Conservation (phyloP, 192 early-diverging fungal species). For the Funneliformis geosporum region DNA sequence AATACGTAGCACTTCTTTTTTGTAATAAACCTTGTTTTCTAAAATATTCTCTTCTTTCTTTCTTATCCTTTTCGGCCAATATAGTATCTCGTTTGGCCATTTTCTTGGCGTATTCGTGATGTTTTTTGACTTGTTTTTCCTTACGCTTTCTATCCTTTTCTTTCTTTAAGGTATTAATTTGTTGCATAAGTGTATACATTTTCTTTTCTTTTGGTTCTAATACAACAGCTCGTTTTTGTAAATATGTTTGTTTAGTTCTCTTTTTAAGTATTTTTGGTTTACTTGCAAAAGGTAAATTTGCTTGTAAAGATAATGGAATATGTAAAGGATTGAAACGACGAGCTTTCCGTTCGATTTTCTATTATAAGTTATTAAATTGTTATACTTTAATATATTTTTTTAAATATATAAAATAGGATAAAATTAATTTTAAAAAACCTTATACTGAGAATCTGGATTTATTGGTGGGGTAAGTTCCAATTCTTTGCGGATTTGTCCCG, state of each 20-base stretch:
- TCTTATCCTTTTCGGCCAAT: constrained; percentile 57
- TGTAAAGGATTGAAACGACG: constrained; percentile 82
- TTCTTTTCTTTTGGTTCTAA: constrained; percentile 90
- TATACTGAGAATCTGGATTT: constrained; percentile 87
- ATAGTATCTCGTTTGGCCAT: constrained; percentile 51
- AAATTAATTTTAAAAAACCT: constrained; percentile 48
- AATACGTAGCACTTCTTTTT: constrained; percentile 33
- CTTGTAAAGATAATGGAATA: constrained; percentile 79
- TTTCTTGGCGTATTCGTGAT: constrained; percentile 58
- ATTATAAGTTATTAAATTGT: constrained; percentile 6
- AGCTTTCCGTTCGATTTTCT: constrained; percentile 73
- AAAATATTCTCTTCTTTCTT: constrained; percentile 69
- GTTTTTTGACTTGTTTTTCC: constrained; percentile 55
- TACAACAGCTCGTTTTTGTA: constrained; percentile 80
- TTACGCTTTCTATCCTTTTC: constrained; percentile 84
- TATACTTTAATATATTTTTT: no score
- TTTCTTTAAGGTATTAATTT: constrained; percentile 83
- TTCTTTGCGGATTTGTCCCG: constrained; percentile 80
- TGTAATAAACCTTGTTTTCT: constrained; percentile 57
- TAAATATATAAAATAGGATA: no score
- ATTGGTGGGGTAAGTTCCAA: constrained; percentile 64
- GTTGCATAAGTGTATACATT: constrained; percentile 79
- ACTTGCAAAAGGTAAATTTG: constrained; percentile 84
- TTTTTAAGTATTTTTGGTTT: constrained; percentile 75
- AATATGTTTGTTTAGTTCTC: constrained; percentile 52